Percentiles rank a stretch among this genome's conserved stretches.
Conservation (phyloP, 805 yeast species). For the Kazachstania viticola region DNA sequence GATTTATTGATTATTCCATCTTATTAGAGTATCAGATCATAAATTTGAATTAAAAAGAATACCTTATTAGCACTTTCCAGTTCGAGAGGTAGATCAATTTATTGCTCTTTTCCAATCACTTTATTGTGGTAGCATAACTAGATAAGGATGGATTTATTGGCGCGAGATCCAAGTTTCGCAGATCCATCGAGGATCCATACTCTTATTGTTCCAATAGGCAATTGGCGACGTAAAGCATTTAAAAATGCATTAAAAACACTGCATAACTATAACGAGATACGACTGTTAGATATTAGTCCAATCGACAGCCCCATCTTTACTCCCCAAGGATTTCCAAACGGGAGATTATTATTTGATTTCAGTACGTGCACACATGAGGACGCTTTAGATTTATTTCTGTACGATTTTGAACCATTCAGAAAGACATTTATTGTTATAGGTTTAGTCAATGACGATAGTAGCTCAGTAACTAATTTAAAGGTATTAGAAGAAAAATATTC, state of each 20-base stretch:
- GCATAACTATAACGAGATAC: slow-evolving; percentile 43
- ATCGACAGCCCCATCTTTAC: slow-evolving; percentile 50
- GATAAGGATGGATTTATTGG: slow-evolving; percentile 6
- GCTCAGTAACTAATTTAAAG: slow-evolving; percentile 20
- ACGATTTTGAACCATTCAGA: slow-evolving; percentile 84
- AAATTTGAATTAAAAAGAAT: no score
- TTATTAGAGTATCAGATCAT: no score
- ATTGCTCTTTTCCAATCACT: no score
- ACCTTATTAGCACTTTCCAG: no score
- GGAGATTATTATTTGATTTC: slow-evolving; percentile 54
- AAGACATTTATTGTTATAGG: slow-evolving; percentile 59
- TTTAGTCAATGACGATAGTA: slow-evolving; percentile 23
- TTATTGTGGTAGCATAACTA: no score
- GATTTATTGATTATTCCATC: no score
- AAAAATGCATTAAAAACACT: slow-evolving; percentile 33
- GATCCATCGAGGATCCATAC: slow-evolving; percentile 58
- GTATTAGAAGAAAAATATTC: slow-evolving; percentile 29
- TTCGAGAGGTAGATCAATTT: no score
- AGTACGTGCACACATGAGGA: slow-evolving; percentile 31
- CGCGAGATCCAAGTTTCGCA: slow-evolving; percentile 25
- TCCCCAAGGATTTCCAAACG: slow-evolving; percentile 78
- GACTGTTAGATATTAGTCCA: slow-evolving; percentile 68
- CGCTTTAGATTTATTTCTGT: slow-evolving; percentile 52
- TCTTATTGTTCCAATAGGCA: slow-evolving; percentile 57
- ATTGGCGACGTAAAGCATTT: slow-evolving; percentile 31